Conservation (phyloP, 2,329 filamentous ascomycete species). For the Aspergillus pseudonomiae region DNA sequence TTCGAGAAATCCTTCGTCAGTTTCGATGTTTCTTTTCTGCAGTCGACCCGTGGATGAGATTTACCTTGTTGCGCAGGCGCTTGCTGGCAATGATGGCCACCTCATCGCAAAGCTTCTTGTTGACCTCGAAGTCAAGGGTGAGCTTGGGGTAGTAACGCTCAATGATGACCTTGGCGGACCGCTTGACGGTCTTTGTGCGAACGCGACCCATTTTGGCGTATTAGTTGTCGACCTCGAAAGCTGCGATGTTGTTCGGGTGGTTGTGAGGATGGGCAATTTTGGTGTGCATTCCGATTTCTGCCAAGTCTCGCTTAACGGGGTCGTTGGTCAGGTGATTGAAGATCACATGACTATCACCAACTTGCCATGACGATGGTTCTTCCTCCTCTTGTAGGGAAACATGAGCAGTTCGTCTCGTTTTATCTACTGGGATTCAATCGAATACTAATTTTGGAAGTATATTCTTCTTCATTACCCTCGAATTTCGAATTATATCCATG, state of each 20-base stretch:
- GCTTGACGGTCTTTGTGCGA: constrained; percentile 68
- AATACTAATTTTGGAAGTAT: not conserved
- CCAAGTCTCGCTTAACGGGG: constrained; percentile 4
- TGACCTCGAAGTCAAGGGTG: constrained; percentile 99
- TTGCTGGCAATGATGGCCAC: constrained; percentile 99
- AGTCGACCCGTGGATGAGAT: constrained; percentile 17
- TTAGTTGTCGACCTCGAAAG: constrained; percentile 24
- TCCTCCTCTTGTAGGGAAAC: not conserved
- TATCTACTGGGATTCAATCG: too few species aligned
- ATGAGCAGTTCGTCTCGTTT: not conserved
- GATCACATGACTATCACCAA: not conserved
- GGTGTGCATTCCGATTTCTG: not conserved
- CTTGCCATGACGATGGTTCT: not conserved
- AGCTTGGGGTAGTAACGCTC: constrained; percentile 97
- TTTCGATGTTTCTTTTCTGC: not conserved
- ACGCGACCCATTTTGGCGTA: constrained; percentile 55
- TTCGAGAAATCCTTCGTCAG: constrained; percentile 8
- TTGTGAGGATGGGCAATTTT: constrained; percentile 10
- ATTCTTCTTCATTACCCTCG: fast-evolving
- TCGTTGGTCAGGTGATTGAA: not conserved
- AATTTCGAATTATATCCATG: not conserved
- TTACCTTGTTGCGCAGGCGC: constrained; percentile 98
- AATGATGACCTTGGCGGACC: constrained; percentile 99
- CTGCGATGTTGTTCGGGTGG: constrained; percentile 18
- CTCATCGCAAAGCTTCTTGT: constrained; percentile 99